A percentile compares a stretch with the other conserved stretches of the same genome.
phyloP scores from a whole-genome alignment of 768 basidiomycete genomes.

The Phylloporus arenicola region DNA sequence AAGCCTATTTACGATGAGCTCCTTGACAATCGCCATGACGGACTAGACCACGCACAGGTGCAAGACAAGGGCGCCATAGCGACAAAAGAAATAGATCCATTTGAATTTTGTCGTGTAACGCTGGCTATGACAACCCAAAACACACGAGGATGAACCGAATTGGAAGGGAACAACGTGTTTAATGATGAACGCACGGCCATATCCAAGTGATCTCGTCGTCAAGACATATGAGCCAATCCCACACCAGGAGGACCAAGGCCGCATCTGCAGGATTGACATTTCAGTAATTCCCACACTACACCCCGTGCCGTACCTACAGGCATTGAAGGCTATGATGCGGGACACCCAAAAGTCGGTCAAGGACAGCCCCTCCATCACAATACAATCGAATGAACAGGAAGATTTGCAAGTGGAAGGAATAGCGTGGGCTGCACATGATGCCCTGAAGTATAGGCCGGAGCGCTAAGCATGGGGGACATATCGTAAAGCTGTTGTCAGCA shows the following conservation, averaged over 20 bases:
- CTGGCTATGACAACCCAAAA: neutral
- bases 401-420: neutral
- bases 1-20: neutral
- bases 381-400: neutral
- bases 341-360: conserved; percentile 9
- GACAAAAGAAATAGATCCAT: conserved; percentile 8
- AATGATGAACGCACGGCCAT: conserved; percentile 3
- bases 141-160: neutral
- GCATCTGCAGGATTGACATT: neutral
- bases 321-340: conserved; percentile 7
- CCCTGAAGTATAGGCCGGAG: neutral
- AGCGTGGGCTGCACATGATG: neutral
- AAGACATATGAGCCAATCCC: conserved; percentile 10
- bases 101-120: neutral
- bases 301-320: neutral
- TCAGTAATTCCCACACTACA: neutral
- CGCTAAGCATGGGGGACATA: neutral
- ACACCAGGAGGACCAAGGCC: conserved; percentile 2
- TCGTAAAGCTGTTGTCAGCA: neutral
- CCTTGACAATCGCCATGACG: neutral
- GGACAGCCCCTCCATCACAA: conserved; percentile 4
- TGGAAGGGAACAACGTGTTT: neutral
- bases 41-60: conserved; percentile 2
- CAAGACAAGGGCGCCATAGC: conserved; percentile 5
- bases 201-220: conserved; percentile 6